Evolutionary conservation across 129 eudicot genomes (phyloP).

Genomic region (Dittrichia graveolens): DNA sequence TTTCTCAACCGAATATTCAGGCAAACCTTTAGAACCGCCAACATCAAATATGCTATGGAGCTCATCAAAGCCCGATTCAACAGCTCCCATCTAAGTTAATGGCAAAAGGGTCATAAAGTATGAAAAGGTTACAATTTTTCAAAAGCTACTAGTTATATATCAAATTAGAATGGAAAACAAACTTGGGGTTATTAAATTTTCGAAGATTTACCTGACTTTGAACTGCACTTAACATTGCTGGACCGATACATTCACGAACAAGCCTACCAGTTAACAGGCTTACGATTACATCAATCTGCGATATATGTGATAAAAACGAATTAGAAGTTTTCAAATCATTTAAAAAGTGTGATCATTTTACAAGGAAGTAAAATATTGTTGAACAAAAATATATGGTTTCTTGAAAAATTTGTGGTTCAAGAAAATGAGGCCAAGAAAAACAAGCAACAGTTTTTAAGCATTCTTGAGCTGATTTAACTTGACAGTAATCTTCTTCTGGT

Average conservation of each 20-base stretch:
- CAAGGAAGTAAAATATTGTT: background rate
- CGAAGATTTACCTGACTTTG: conserved; percentile 77
- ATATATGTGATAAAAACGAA: conserved; percentile 14
- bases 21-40: conserved; percentile 74
- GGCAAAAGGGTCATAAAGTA: background rate
- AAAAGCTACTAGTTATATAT: background rate
- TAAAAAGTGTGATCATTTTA: background rate
- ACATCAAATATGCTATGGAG: conserved; percentile 74
- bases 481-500: background rate
- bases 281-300: conserved; percentile 88
- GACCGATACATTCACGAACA: conserved; percentile 98
- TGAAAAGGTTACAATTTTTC: background rate
- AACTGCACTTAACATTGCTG: conserved; percentile 96
- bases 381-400: conserved; percentile 11
- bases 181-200: background rate
- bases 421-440: background rate
- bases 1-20: conserved; percentile 71
- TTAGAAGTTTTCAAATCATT: conserved; percentile 11
- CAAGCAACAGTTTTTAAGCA: conserved; percentile 8
- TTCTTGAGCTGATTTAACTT: background rate
- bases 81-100: conserved; percentile 80
- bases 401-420: background rate
- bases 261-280: conserved; percentile 96
- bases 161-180: background rate
- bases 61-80: conserved; percentile 78